Base-by-base conservation (phyloP, 2,329 filamentous ascomycete species). In the Talaromyces sp. region DNA sequence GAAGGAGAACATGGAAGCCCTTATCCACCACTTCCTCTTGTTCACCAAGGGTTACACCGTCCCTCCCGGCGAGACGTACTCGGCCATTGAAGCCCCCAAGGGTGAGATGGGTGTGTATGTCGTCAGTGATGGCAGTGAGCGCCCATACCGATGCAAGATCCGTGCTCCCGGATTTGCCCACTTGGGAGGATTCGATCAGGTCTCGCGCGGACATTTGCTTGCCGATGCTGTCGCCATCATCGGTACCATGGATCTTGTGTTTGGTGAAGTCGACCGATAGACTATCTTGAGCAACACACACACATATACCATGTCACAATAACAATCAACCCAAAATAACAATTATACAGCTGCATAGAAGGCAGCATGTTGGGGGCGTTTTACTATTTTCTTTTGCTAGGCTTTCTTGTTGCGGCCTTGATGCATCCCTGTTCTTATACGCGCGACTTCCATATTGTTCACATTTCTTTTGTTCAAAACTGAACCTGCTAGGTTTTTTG, bases 1-100 rank as follows among this genome's bases (percentile, higher is more conserved):
- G 94, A 99, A 99, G 85, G 94, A 99, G 86, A 99, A 99, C 83
- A 99, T 99, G 95, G 94, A 99, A 81, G 92, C 94, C 43, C 85
- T 99, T 50, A 99, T 99, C 74, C 94, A 99, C 81, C 94, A 99
- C 83, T 99, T 99, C 85, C 81, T 99, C 66, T 87, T 99, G 58
- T 99, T 93, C 83, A 97, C 92, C 77, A 99, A 99, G 85, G 94
- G 94, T 62, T 99, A 99, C 79, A 85, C 91, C 51, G 94, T 99
- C 3, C 94, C 94, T 50, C 94, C 95, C 8, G 95, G 94, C 64
- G 94, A 99, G 83, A 99, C 94, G 6, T 99, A 99, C 83, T 92
- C 89, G 53, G 93, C 89, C 64, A 99, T 99, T 66, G 94, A 99
- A 83, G 94, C 95, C n/a, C 94, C 94, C 63, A 99, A 99, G 88